Conservation (phyloP, 2,329 filamentous ascomycete species). For the Exophiala oligosperma region DNA sequence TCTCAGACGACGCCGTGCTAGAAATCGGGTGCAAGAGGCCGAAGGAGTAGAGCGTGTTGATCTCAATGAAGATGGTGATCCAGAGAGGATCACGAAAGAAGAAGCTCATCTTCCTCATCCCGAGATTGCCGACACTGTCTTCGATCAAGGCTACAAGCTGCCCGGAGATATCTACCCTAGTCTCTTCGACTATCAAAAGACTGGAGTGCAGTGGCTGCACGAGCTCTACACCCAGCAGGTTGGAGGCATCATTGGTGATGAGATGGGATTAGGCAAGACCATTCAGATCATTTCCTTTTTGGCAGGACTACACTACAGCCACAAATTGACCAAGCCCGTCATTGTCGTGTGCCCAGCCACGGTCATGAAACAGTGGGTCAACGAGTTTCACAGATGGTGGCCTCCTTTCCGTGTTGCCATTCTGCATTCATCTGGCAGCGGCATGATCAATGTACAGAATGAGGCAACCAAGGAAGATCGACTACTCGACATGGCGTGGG, state of each 20-base stretch:
- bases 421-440: conserved; percentile 90
- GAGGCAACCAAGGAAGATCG: conserved; percentile 64
- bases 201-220: conserved; percentile 92
- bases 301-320: conserved; percentile 88
- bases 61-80: conserved; percentile 39
- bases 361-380: conserved; percentile 95
- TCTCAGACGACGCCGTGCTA: conserved; percentile 59
- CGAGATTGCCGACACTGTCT: conserved; percentile 70
- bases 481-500: conserved; percentile 58
- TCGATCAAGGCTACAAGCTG: conserved; percentile 74
- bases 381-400: conserved; percentile 99
- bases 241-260: conserved; percentile 92
- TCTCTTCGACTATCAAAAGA: conserved; percentile 95
- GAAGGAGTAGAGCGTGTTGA: conserved; percentile 34
- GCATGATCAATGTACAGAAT: conserved; percentile 78
- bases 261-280: conserved; percentile 99
- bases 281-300: conserved; percentile 79
- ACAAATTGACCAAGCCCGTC: conserved; percentile 76
- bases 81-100: conserved; percentile 32
- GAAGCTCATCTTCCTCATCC: conserved; percentile 90
- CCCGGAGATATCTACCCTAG: conserved; percentile 92
- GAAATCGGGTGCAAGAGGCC: conserved; percentile 42
- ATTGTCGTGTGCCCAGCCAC: conserved; percentile 94
- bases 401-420: conserved; percentile 96
- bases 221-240: conserved; percentile 88